Percentiles rank a stretch among this genome's conserved stretches.
phyloP scores from a whole-genome alignment of 768 basidiomycete species.

The Tylopilus sp. region DNA sequence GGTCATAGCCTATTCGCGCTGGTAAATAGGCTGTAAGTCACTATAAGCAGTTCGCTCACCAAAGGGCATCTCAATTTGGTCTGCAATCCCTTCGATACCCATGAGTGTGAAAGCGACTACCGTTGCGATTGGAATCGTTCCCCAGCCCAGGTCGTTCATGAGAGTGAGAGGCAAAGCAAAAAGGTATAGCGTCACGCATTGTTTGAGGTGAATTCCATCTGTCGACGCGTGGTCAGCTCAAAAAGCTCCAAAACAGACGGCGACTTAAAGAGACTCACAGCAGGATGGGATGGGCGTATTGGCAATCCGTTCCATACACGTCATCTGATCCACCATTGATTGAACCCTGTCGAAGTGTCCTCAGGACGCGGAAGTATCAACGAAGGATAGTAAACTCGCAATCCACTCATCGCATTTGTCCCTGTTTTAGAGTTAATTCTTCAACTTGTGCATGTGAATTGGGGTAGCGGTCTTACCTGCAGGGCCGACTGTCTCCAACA shows the following conservation, averaged over 20 bases:
- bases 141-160: constrained; percentile 79
- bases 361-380: constrained; percentile 4
- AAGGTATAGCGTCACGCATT: constrained; percentile 91
- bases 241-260: not conserved
- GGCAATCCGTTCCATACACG: constrained; percentile 86
- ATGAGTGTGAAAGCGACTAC: constrained; percentile 88
- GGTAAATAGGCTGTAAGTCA: not conserved
- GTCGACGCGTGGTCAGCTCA: constrained; percentile 14
- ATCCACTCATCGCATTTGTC: constrained; percentile 68
- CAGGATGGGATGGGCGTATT: constrained; percentile 81
- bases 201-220: constrained; percentile 91
- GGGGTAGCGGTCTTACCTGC: constrained; percentile 49
- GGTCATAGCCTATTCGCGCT: constrained; percentile 48
- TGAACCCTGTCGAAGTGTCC: constrained; percentile 52
- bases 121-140: constrained; percentile 80
- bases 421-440: constrained; percentile 39
- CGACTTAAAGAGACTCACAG: constrained; percentile 40
- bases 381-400: constrained; percentile 39
- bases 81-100: constrained; percentile 94
- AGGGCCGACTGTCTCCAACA: constrained; percentile 85
- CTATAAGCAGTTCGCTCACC: constrained; percentile 42
- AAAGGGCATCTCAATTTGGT: constrained; percentile 94
- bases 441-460: not conserved
- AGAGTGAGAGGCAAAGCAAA: constrained; percentile 88
- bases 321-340: constrained; percentile 81